Evolutionary conservation across 2,329 filamentous ascomycete species (phyloP).

Genomic region (Colletotrichum sp.): DNA sequence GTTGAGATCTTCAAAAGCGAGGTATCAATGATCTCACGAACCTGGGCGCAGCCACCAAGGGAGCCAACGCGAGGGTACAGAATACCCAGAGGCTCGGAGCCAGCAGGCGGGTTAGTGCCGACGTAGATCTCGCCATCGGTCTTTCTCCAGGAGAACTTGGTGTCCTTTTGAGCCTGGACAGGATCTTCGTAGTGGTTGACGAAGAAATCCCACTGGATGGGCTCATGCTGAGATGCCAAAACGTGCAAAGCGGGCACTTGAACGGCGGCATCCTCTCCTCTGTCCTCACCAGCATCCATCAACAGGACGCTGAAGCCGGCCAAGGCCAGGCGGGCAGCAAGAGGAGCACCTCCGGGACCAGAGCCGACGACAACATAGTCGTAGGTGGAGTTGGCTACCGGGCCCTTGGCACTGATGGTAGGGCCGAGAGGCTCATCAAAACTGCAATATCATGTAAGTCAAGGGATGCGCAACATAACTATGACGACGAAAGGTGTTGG

Average conservation of each 20-base stretch:
- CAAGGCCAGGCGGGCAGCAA: constrained; percentile 63
- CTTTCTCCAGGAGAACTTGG: constrained; percentile 50
- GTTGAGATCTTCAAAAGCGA: accelerated
- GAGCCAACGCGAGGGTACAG: constrained; percentile 51
- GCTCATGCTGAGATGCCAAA: constrained; percentile 2
- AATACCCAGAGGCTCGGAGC: constrained; percentile 44
- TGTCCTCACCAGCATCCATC: constrained; percentile 67
- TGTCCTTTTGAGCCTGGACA: constrained; percentile 48
- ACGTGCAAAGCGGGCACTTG: constrained; percentile 26
- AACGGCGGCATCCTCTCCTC: constrained; percentile 38
- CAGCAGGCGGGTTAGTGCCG: constrained; percentile 38
- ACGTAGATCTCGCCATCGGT: constrained; percentile 37
- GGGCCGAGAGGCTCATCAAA: not conserved
- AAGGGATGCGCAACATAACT: not conserved
- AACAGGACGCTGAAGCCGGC: constrained; percentile 65
- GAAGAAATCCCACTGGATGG: constrained; percentile 60
- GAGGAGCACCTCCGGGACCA: constrained; percentile 64
- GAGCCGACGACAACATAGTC: constrained; percentile 69
- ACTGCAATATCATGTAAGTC: not conserved
- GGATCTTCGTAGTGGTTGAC: constrained; percentile 64
- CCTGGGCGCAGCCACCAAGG: constrained; percentile 50
- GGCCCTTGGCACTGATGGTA: not conserved
- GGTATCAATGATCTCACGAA: not conserved
- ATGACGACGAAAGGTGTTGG: not conserved
- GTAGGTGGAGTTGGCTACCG: constrained; percentile 35